phyloP scores from a whole-genome alignment of 306 rosid genomes.

The Rubus idaeus region DNA sequence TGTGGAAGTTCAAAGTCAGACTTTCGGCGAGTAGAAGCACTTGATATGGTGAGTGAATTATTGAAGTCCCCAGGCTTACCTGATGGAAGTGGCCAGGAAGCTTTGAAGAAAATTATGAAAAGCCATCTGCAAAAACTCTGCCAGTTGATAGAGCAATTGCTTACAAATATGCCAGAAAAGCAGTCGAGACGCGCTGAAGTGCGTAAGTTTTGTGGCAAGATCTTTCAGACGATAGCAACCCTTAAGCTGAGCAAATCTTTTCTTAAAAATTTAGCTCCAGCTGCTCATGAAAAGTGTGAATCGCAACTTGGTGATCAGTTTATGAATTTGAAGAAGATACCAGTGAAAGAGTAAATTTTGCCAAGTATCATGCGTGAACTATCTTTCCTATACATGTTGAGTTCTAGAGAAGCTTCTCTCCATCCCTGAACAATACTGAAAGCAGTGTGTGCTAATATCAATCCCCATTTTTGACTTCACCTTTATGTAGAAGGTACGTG shows the following conservation, averaged over 20 bases:
- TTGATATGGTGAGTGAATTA: constrained; percentile 64
- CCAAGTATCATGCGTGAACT: neutral
- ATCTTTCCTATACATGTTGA: neutral
- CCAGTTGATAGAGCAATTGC: constrained; percentile 57
- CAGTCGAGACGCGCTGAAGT: constrained; percentile 64
- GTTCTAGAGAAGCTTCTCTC: constrained; percentile 2
- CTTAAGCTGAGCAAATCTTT: constrained; percentile 47
- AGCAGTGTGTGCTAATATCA: constrained; percentile 4
- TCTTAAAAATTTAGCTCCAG: constrained; percentile 47
- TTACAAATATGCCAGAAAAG: constrained; percentile 63
- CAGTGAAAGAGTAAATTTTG: neutral
- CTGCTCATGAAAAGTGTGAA: constrained; percentile 51
- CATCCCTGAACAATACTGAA: neutral
- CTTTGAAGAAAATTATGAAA: constrained; percentile 44
- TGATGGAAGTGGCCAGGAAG: constrained; percentile 41
- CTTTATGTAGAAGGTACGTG: constrained; percentile 5
- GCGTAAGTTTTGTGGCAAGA: constrained; percentile 57
- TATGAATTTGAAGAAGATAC: constrained; percentile 38
- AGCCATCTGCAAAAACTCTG: constrained; percentile 50
- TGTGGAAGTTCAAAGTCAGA: constrained; percentile 69
- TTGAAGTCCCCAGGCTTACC: constrained; percentile 47
- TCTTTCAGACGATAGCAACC: constrained; percentile 48
- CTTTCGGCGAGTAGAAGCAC: constrained; percentile 75
- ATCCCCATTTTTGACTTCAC: constrained; percentile 11
- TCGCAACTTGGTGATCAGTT: constrained; percentile 65